Conservation (phyloP, 2,329 filamentous ascomycete genomes). For the Paraconiothyrium brasiliense region DNA sequence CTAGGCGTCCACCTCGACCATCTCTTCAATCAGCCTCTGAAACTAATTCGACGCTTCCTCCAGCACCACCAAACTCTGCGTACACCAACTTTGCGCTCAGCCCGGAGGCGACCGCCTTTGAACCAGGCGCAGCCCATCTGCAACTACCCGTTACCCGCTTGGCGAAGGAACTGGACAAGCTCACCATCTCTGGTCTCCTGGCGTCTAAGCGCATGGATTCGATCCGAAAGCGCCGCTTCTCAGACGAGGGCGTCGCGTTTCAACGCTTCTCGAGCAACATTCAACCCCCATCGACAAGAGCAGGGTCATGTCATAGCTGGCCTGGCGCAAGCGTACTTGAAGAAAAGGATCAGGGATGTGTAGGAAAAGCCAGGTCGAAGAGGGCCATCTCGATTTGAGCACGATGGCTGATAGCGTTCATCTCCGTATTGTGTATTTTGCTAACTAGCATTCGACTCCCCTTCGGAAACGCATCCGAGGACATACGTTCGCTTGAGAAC, state of each 20-base stretch:
- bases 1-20: slow-evolving; percentile 18
- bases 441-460: neutral
- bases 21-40: slow-evolving; percentile 7
- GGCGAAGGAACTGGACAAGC: slow-evolving; percentile 24
- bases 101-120: slow-evolving; percentile 36
- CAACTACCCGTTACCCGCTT: slow-evolving; percentile 6
- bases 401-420: neutral
- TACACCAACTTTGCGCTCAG: slow-evolving; percentile 27
- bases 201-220: slow-evolving; percentile 25
- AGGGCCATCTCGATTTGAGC: slow-evolving; percentile 33
- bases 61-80: slow-evolving; percentile 28
- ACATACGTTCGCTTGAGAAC: slow-evolving; percentile 3
- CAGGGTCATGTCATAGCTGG: slow-evolving; percentile 15
- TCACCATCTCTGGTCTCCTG: slow-evolving; percentile 33
- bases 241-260: slow-evolving; percentile 26
- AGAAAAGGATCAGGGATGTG: slow-evolving; percentile 6
- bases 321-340: slow-evolving; percentile 16
- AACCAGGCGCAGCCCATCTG: slow-evolving; percentile 23
- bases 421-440: neutral
- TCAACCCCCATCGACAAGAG: slow-evolving; percentile 11
- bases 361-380: slow-evolving; percentile 14
- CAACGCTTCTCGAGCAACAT: slow-evolving; percentile 12
- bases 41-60: slow-evolving; percentile 11
- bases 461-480: neutral
- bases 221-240: slow-evolving; percentile 26